phyloP scores from a whole-genome alignment of 2,329 filamentous ascomycete species.

The Ophiostoma angusticollis region DNA sequence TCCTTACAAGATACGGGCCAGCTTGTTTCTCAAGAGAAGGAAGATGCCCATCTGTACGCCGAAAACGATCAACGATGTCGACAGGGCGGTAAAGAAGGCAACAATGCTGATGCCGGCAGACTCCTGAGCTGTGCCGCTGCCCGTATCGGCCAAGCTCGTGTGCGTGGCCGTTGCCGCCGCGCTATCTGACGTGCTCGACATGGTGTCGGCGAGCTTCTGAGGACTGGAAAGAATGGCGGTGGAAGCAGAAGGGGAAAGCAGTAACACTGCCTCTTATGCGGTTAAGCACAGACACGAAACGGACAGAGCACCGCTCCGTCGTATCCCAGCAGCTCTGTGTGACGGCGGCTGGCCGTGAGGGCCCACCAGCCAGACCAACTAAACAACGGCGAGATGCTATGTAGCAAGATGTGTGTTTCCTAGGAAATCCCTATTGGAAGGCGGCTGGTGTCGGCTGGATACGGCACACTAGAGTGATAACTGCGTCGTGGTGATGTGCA shows the following conservation, averaged over 20 bases:
- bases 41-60: slow-evolving; percentile 57
- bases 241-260: neutral
- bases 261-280: no score
- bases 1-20: slow-evolving; percentile 69
- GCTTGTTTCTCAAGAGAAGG: slow-evolving; percentile 60
- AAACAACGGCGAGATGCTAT: no score
- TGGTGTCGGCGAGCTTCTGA: neutral
- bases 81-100: slow-evolving; percentile 53
- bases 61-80: slow-evolving; percentile 50
- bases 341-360: no score
- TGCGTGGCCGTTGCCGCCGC: slow-evolving; percentile 6
- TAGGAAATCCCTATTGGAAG: no score
- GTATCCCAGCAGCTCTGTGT: no score
- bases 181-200: slow-evolving; percentile 9
- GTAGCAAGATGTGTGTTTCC: no score
- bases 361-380: no score
- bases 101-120: slow-evolving; percentile 32
- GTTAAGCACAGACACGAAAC: no score
- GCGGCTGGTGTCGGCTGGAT: no score
- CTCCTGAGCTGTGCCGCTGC: slow-evolving; percentile 16
- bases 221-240: neutral
- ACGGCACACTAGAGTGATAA: no score
- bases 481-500: no score
- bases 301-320: no score
- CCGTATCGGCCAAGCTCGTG: neutral